Evolutionary conservation across 768 basidiomycete genomes (phyloP).

Genomic region (Leccinum aurantiacum): DNA sequence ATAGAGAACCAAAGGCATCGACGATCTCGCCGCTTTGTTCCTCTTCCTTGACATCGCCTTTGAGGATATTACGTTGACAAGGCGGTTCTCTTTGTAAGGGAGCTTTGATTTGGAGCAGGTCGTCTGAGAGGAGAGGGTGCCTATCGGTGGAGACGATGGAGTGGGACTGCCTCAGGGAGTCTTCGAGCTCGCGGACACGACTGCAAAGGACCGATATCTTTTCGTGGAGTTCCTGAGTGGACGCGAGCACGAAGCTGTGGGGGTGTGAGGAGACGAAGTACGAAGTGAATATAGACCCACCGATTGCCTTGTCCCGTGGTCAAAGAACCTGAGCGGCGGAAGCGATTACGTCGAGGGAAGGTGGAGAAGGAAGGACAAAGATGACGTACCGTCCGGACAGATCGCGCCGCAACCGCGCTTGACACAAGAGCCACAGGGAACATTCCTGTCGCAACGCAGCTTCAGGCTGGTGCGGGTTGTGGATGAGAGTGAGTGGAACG

Average conservation of each 20-base stretch:
- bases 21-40: conserved; percentile 66
- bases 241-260: conserved; percentile 71
- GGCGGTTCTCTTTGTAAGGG: conserved; percentile 70
- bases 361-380: conserved; percentile 8
- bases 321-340: conserved; percentile 54
- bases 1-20: conserved; percentile 79
- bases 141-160: conserved; percentile 53
- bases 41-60: conserved; percentile 54
- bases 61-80: conserved; percentile 38
- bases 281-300: conserved; percentile 35
- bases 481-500: background rate
- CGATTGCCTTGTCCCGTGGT: conserved; percentile 84
- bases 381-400: conserved; percentile 68
- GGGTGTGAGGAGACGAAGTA: background rate
- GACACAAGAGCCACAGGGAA: conserved; percentile 79
- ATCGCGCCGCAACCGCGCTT: conserved; percentile 81
- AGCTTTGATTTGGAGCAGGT: conserved; percentile 72
- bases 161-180: conserved; percentile 62
- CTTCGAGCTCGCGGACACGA: conserved; percentile 77
- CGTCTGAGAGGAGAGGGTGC: conserved; percentile 70
- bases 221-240: conserved; percentile 79
- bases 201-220: conserved; percentile 73
- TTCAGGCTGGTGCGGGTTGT: conserved; percentile 23
- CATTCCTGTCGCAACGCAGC: conserved; percentile 62
- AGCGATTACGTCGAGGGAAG: conserved; percentile 21